Evolutionary conservation across 108 stramenopile genomes (phyloP).

Genomic region (Conticribra guillardii): DNA sequence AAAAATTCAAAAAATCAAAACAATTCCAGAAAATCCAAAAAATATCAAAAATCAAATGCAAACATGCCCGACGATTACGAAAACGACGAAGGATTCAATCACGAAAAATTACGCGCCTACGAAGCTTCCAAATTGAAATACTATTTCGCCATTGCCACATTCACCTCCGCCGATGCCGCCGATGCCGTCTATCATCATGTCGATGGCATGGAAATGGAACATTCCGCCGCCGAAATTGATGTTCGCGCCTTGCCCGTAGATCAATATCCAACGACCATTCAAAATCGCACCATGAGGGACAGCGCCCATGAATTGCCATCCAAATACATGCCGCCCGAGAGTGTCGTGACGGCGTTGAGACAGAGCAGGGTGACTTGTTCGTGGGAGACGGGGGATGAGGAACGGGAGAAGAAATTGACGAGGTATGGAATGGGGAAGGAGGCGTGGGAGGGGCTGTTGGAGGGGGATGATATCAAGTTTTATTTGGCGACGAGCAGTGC

Average conservation of each 20-base stretch:
- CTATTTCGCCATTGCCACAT: slow-evolving; percentile 95
- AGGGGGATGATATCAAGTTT: slow-evolving; percentile 86
- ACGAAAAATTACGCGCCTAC: slow-evolving; percentile 92
- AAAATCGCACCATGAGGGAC: slow-evolving; percentile 78
- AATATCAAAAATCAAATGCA: background rate
- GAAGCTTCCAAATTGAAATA: slow-evolving; percentile 95
- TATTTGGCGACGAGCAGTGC: slow-evolving; percentile 74
- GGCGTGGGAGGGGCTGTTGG: slow-evolving; percentile 81
- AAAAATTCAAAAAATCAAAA: slow-evolving; percentile 42
- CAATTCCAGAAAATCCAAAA: slow-evolving; percentile 32
- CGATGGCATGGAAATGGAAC: slow-evolving; percentile 97
- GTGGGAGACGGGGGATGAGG: slow-evolving; percentile 96
- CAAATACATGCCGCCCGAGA: slow-evolving; percentile 89
- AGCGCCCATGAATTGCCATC: slow-evolving; percentile 71
- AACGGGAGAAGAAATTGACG: slow-evolving; percentile 84
- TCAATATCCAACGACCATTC: slow-evolving; percentile 60
- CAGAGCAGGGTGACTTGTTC: slow-evolving; percentile 92
- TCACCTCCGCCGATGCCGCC: slow-evolving; percentile 72
- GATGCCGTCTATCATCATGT: slow-evolving; percentile 87
- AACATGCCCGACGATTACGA: background rate
- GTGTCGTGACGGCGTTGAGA: slow-evolving; percentile 87
- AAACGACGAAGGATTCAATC: slow-evolving; percentile 78
- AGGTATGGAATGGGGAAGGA: slow-evolving; percentile 60
- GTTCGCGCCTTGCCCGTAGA: slow-evolving; percentile 85
- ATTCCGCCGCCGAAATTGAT: slow-evolving; percentile 90